These are phyloP conservation scores for Polygonum maritimum DNA, from an alignment of 148 eudicot genomes.

Conservation along the genomic window DNA sequence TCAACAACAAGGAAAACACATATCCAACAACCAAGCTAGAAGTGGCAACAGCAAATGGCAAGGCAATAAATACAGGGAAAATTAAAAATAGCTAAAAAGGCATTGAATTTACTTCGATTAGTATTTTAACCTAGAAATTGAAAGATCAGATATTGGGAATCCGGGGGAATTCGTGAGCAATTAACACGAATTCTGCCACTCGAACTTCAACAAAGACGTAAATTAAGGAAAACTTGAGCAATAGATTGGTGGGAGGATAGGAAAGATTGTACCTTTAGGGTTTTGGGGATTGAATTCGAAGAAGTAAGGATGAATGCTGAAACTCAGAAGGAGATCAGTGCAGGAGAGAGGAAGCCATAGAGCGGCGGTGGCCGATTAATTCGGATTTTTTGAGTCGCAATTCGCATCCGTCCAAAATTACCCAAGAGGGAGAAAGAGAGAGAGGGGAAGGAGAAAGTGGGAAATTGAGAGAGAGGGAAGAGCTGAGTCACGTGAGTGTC, in stretches of 20 bases:
- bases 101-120: not conserved
- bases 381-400: conserved; percentile 10
- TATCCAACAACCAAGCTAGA: not conserved
- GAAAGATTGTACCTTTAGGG: not conserved
- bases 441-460: not conserved
- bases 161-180: not conserved
- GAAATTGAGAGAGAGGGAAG: not conserved
- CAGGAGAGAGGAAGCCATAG: conserved; percentile 1
- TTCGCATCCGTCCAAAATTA: not conserved
- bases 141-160: not conserved
- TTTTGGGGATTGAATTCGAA: not conserved
- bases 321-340: not conserved
- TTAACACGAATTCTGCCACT: not conserved
- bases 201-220: not conserved
- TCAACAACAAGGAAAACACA: not conserved
- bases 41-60: not conserved
- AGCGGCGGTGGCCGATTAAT: conserved; percentile 5
- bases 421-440: not conserved
- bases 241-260: not conserved
- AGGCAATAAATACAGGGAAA: not conserved
- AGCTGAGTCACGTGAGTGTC: conserved; percentile 2
- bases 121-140: not conserved
- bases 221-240: not conserved
- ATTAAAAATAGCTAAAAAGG: not conserved
- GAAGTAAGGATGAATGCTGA: not conserved